Evolutionary conservation across 2,329 filamentous ascomycete species (phyloP).

Genomic region (Pseudocercospora musae): DNA sequence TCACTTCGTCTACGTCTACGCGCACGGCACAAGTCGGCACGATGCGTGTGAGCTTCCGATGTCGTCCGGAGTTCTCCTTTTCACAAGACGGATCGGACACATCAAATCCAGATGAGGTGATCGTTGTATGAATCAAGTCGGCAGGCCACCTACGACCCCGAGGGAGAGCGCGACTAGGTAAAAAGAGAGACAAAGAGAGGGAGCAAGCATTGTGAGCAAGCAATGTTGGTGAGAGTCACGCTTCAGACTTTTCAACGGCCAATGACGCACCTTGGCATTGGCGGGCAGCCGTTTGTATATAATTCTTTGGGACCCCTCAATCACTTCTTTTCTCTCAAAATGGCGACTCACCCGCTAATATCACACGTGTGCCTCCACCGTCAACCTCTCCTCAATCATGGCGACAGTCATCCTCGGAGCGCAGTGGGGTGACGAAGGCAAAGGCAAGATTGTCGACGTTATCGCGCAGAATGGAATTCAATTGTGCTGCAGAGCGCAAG

Average conservation of each 20-base stretch:
- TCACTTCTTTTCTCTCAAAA: slow-evolving; percentile 21
- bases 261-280: slow-evolving; percentile 3
- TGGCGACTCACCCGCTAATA: slow-evolving; percentile 20
- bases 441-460: slow-evolving; percentile 57
- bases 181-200: background rate
- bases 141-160: too few species aligned
- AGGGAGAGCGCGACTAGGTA: background rate
- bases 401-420: slow-evolving; percentile 58
- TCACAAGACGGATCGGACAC: background rate
- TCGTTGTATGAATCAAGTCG: too few species aligned
- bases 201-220: background rate
- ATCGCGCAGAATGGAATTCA: slow-evolving; percentile 45
- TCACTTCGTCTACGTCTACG: background rate
- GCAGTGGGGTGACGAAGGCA: slow-evolving; percentile 60
- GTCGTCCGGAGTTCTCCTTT: background rate
- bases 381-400: slow-evolving; percentile 25
- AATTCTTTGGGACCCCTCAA: slow-evolving; percentile 3
- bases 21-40: background rate
- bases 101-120: too few species aligned
- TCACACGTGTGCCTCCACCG: background rate
- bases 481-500: slow-evolving; percentile 58
- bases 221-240: background rate
- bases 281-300: background rate
- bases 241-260: slow-evolving; percentile 5
- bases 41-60: background rate